These are phyloP conservation scores for Nemania bipapillata DNA, from an alignment of 2,329 filamentous ascomycete genomes.

Conservation along the genomic window DNA sequence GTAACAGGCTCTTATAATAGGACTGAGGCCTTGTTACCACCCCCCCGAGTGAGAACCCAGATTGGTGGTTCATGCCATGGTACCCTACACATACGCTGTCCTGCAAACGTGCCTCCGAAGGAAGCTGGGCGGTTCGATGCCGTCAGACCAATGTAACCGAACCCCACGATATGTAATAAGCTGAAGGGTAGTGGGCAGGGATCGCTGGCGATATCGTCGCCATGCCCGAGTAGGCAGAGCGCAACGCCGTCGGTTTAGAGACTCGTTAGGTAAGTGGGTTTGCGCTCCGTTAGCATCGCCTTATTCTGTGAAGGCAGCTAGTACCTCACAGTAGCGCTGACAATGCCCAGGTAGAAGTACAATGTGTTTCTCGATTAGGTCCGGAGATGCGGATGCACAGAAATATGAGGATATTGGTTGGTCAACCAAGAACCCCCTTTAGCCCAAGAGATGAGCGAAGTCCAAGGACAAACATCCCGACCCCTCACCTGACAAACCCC, in stretches of 20 bases:
- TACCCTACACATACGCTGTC: constrained; percentile 16
- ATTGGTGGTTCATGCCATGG: constrained; percentile 30
- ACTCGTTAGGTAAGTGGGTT: constrained; percentile 9
- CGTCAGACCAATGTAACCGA: constrained; percentile 33
- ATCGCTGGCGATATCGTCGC: constrained; percentile 10
- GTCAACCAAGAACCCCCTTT: not conserved
- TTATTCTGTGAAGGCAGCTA: not conserved
- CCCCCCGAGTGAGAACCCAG: constrained; percentile 15
- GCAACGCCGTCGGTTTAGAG: not conserved
- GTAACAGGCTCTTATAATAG: constrained; percentile 15
- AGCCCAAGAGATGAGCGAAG: constrained; percentile 7
- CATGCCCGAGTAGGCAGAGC: constrained; percentile 12
- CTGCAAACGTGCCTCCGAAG: constrained; percentile 8
- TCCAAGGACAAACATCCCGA: not conserved
- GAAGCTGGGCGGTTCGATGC: constrained; percentile 29
- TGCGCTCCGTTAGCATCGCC: not conserved
- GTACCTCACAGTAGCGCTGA: constrained; percentile 15
- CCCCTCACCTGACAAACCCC: constrained; percentile 38
- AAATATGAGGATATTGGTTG: constrained; percentile 15
- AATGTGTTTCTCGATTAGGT: not conserved
- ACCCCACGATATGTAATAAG: constrained; percentile 32
- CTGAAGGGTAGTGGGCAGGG: constrained; percentile 12
- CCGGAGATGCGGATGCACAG: constrained; percentile 32
- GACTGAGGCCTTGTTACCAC: constrained; percentile 5
- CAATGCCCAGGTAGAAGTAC: not conserved